phyloP scores from a whole-genome alignment of 495 filamentous ascomycete genomes.

The Darksidea phi region DNA sequence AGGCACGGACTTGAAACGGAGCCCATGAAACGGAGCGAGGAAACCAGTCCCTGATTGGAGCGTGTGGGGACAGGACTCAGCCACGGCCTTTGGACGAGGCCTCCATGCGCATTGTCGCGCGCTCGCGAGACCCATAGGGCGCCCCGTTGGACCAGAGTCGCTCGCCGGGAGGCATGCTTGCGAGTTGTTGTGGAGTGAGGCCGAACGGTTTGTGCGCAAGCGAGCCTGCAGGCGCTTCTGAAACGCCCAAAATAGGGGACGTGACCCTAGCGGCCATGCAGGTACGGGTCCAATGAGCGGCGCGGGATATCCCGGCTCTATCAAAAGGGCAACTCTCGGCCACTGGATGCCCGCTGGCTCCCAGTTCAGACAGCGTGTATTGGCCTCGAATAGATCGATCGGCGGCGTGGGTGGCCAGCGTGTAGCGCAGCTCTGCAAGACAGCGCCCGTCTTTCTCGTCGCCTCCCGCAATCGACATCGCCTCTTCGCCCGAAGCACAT shows the following conservation, averaged over 20 bases:
- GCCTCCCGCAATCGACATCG: too few species aligned
- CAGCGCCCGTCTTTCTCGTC: too few species aligned
- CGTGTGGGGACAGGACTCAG: constrained; percentile 7
- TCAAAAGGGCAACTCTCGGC: constrained; percentile 1
- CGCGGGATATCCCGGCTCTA: constrained; percentile 3
- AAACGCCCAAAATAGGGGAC: constrained; percentile 11
- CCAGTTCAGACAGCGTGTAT: too few species aligned
- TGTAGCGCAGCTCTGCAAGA: too few species aligned
- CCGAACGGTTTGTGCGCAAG: constrained; percentile 4
- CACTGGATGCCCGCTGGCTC: not conserved
- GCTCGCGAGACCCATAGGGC: constrained; percentile 13
- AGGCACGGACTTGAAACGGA: not conserved
- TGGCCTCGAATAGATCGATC: too few species aligned
- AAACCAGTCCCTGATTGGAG: constrained; percentile 12
- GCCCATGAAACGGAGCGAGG: constrained; percentile 16
- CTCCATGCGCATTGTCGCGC: constrained; percentile 33
- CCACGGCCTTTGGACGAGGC: constrained; percentile 10
- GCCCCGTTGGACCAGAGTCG: not conserved
- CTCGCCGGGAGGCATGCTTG: not conserved
- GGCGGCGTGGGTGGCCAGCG: too few species aligned
- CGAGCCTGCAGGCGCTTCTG: constrained; percentile 19
- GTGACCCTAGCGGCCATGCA: constrained; percentile 18
- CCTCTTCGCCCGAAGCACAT: too few species aligned
- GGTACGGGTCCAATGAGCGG: constrained; percentile 19
- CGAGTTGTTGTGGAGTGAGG: constrained; percentile 2